A percentile compares a stretch with the other conserved stretches of the same genome.
Conservation (phyloP, 345 rosid genomes). For the Triadica sebifera region DNA sequence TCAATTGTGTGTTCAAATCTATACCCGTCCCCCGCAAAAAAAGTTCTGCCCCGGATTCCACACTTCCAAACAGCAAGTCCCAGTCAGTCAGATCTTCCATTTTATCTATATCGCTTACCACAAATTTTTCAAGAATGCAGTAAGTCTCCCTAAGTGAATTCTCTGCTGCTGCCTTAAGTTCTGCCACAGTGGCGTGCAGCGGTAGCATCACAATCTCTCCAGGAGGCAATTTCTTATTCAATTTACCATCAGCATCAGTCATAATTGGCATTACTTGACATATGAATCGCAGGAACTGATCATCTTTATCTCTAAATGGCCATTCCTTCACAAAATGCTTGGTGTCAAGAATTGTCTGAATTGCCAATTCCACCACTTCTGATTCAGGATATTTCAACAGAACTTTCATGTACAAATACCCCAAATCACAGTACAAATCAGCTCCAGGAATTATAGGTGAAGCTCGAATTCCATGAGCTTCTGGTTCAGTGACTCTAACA, state of each 20-base stretch:
- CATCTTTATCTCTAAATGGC: slow-evolving; percentile 54
- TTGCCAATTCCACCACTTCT: slow-evolving; percentile 44
- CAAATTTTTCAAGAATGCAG: slow-evolving; percentile 49
- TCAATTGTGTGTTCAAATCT: slow-evolving; percentile 37
- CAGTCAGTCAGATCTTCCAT: slow-evolving; percentile 45
- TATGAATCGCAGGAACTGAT: slow-evolving; percentile 43
- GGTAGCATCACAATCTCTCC: slow-evolving; percentile 64
- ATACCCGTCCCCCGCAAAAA: slow-evolving; percentile 51
- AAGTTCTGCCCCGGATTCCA: slow-evolving; percentile 54
- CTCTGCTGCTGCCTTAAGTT: slow-evolving; percentile 61
- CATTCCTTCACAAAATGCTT: slow-evolving; percentile 76
- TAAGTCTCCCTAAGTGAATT: slow-evolving; percentile 66
- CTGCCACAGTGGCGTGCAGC: slow-evolving; percentile 57
- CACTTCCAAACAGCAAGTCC: slow-evolving; percentile 45
- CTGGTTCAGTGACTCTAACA: slow-evolving; percentile 12
- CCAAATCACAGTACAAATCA: slow-evolving; percentile 56
- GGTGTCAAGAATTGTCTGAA: slow-evolving; percentile 61
- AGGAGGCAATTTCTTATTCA: slow-evolving; percentile 33
- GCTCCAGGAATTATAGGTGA: slow-evolving; percentile 36
- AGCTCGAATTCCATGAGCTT: slow-evolving; percentile 22
- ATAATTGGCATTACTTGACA: slow-evolving; percentile 51
- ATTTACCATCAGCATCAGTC: slow-evolving; percentile 27
- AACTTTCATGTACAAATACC: slow-evolving; percentile 46
- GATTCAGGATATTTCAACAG: slow-evolving; percentile 56
- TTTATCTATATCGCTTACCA: slow-evolving; percentile 49